Evolutionary conservation across 768 basidiomycete genomes (phyloP).

Genomic region (Phylloporus sp.): DNA sequence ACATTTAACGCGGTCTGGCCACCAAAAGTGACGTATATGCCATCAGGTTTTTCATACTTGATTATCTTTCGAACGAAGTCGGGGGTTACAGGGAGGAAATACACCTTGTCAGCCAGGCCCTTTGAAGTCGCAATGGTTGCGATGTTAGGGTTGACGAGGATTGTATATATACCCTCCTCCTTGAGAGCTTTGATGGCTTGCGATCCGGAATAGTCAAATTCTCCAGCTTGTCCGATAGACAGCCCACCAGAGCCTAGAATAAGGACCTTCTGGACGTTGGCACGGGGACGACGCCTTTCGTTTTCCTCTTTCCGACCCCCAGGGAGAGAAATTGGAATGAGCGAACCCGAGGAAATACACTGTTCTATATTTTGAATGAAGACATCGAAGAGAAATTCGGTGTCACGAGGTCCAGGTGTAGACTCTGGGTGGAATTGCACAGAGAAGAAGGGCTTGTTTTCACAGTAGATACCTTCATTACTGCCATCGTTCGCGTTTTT

Average conservation of each 20-base stretch:
- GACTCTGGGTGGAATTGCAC: constrained; percentile 99
- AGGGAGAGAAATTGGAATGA: constrained; percentile 63
- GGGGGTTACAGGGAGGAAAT: constrained; percentile 97
- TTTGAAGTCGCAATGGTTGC: constrained; percentile 98
- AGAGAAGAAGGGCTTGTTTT: constrained; percentile 93
- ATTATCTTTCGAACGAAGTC: constrained; percentile 98
- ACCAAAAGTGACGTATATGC: constrained; percentile 98
- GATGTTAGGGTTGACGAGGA: constrained; percentile 98
- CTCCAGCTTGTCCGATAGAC: constrained; percentile 98
- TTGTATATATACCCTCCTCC: constrained; percentile 98
- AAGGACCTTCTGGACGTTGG: constrained; percentile 86
- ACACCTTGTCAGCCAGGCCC: constrained; percentile 98
- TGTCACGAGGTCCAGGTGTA: constrained; percentile 94
- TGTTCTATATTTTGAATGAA: constrained; percentile 88
- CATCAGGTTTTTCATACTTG: constrained; percentile 97
- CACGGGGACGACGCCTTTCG: constrained; percentile 63
- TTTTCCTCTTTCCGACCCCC: constrained; percentile 84
- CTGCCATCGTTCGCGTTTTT: constrained; percentile 94
- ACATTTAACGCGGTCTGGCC: constrained; percentile 97
- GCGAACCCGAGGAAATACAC: constrained; percentile 54
- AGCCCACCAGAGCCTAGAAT: constrained; percentile 97
- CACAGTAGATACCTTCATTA: constrained; percentile 96
- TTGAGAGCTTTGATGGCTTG: constrained; percentile 99
- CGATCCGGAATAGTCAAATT: constrained; percentile 99
- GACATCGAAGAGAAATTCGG: constrained; percentile 97